A percentile compares a stretch with the other conserved stretches of the same genome.
Evolutionary conservation across 1,139 yeast genomes (phyloP).

Genomic region (Diutina pseudorugosa): DNA sequence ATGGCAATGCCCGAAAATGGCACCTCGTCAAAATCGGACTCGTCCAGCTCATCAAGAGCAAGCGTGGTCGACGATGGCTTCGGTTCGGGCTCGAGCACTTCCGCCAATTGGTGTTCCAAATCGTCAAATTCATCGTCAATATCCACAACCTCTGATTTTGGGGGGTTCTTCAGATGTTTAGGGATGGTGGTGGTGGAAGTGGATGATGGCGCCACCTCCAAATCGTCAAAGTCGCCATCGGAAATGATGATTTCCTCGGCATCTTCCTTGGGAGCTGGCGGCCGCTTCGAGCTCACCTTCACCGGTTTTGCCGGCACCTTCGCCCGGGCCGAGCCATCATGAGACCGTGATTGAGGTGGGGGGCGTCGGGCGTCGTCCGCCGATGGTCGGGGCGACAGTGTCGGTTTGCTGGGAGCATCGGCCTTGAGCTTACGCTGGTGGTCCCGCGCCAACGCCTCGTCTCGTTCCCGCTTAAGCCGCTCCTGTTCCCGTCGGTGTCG

Average conservation of each 20-base stretch:
- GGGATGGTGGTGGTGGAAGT: not conserved
- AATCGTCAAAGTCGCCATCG: not conserved
- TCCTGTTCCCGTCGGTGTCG: not conserved
- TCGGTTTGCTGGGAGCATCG: too few species aligned
- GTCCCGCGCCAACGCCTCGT: not conserved
- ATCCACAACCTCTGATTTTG: not conserved
- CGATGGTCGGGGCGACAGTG: too few species aligned
- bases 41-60: not conserved
- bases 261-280: not conserved
- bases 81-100: not conserved
- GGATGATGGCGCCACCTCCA: not conserved
- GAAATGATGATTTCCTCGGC: not conserved
- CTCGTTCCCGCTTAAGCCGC: not conserved
- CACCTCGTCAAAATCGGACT: not conserved
- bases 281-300: not conserved
- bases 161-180: too few species aligned
- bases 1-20: not conserved
- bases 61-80: not conserved
- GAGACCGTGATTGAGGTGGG: too few species aligned
- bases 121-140: constrained; percentile 1
- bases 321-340: not conserved
- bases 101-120: not conserved
- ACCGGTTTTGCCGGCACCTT: not conserved
- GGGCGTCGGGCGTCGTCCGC: too few species aligned
- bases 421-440: not conserved